Evolutionary conservation across 2,329 filamentous ascomycete species (phyloP), one percentile per base, ranked within the genome.

Genomic region (Penicillium sp.): DNA sequence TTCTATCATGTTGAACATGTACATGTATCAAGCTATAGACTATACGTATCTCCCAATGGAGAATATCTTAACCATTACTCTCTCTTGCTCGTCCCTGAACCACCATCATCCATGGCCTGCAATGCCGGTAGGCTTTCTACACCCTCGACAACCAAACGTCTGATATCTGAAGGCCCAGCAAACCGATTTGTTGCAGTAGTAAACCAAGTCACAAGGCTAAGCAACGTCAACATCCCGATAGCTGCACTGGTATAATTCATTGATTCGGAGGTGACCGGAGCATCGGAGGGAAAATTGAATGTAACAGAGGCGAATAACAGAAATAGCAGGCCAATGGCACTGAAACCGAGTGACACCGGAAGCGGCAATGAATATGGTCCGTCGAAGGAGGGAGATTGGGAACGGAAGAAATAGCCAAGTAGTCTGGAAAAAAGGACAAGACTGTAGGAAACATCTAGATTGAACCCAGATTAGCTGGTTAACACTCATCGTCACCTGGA

Each of bases 181-280:
- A 59, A 59, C 4, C 31, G 36, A 4, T 48, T 41, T 19, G 33
- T 40, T 25, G 54, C 57, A n/a, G 31, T 54, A 4, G 54, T 53
- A 31, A 57, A 51, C 50, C 57, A 59, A 6, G 54, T 59, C 5
- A 54, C 9, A 19, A 59, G 12, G 25, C 50, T 54, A 8, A 57
- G 36, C n/a, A 59, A 14, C 8, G 19, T 33, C 14, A 59, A 26
- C 7, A 59, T 19, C 2, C 50, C 57, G 26, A 59, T 51, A 9
- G 57, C 54, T 10, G 50, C 57, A 44, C 45, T 33, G 19, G 54
- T 57, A 36, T 59, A 54, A 28, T 59, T 59, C 57, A 59, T 59
- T 3, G 53, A 50, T 3, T 41, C 17, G 8, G 54, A 37, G 17
- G 41, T 51, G 19, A 57, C 37, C 7, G 54, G 57, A 2, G 50